Evolutionary conservation across 306 rosid species (phyloP).

Genomic region (Acacia confusa): DNA sequence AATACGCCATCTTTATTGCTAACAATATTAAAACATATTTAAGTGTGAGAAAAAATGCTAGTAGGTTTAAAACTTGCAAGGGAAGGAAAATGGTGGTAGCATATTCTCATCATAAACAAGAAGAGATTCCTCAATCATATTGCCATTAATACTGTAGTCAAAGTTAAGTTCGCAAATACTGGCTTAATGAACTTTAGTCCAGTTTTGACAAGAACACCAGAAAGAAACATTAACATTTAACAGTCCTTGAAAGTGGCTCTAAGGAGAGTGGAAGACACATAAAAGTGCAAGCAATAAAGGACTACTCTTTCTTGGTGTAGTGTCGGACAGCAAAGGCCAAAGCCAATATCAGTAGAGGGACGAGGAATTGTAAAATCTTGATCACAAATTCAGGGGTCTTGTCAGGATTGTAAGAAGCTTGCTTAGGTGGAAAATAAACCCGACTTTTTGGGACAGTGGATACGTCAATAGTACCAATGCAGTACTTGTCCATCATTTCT

Average conservation of each 20-base stretch:
- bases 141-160: slow-evolving; percentile 26
- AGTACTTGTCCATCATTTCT: slow-evolving; percentile 85
- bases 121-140: slow-evolving; percentile 19
- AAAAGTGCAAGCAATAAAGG: slow-evolving; percentile 5
- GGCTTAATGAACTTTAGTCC: slow-evolving; percentile 29
- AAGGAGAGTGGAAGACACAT: slow-evolving; percentile 29
- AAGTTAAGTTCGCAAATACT: slow-evolving; percentile 28
- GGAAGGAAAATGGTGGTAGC: background rate
- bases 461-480: slow-evolving; percentile 80
- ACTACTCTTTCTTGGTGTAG: slow-evolving; percentile 87
- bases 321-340: slow-evolving; percentile 81
- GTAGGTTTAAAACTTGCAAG: background rate
- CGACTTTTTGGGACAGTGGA: slow-evolving; percentile 64
- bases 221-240: slow-evolving; percentile 39
- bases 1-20: background rate
- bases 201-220: slow-evolving; percentile 29
- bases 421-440: slow-evolving; percentile 56
- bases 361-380: slow-evolving; percentile 84
- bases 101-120: slow-evolving; percentile 11
- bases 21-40: background rate
- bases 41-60: background rate
- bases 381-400: slow-evolving; percentile 79
- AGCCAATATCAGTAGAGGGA: slow-evolving; percentile 86
- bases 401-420: slow-evolving; percentile 54
- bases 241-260: slow-evolving; percentile 30